Base-by-base conservation (phyloP, 306 rosid species). In the Prunus dulcis region DNA sequence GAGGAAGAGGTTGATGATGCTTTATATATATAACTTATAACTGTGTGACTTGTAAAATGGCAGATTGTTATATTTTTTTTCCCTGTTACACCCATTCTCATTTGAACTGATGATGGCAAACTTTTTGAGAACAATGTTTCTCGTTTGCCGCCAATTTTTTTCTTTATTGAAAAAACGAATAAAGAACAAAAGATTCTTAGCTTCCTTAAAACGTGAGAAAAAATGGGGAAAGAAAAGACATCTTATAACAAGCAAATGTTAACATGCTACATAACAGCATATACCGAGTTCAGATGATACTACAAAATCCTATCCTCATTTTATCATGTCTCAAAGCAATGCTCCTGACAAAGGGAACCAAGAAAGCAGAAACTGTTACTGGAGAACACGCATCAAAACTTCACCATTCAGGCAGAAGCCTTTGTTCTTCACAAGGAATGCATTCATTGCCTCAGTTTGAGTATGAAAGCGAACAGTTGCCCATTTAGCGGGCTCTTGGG, bases 401-500 rank as follows among this genome's bases (percentile, higher is more conserved):
- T 82, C 88, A 83, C 43, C 81, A 83, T 92, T 91, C 11, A 28
- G 84, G 80, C 96, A 88, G 77, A 78, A 86, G 25, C 88, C 85
- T 60, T 85, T 84, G 86, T 89, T 96, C 86, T 88, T 92, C 20
- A 75, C 8, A 23, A 96, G 85, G 74, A 82, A 87, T 41, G 89
- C 91, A 71, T 83, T 86, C 90, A 83, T 86, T 45, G 99, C 99
- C 78, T 91, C 85, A 14, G 68, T 82, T 79, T 82, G 84, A 8
- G 93, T 84, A 5, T 47, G 84, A 79, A 83, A 89, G 27, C 81
- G 84, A 30, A 91, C 86, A 0, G 85, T 84, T 0, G 87, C 98
- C 87, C 84, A 27, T 79, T 64, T 92, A 38, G 47, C 6, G 43
- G 90, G 79, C 0, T 79, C 91, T 3, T 76, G 78, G 49, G 20